phyloP scores from a whole-genome alignment of 495 filamentous ascomycete species.

The Lichenothelia convexa region DNA sequence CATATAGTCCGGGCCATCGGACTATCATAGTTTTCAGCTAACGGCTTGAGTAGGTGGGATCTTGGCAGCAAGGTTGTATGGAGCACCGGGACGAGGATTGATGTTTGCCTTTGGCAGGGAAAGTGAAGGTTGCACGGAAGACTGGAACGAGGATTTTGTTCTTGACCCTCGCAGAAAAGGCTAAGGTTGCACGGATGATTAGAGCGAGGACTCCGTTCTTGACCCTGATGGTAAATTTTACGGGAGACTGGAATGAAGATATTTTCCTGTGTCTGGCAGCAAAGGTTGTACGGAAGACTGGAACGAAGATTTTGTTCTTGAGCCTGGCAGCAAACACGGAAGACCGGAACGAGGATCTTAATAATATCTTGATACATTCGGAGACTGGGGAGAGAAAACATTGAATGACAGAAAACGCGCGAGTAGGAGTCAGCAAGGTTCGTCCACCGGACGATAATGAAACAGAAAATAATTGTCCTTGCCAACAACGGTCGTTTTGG shows the following conservation, averaged over 20 bases:
- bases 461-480: constrained; percentile 24
- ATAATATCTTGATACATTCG: constrained; percentile 17
- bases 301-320: constrained; percentile 28
- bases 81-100: too few species aligned
- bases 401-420: constrained; percentile 9
- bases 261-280: too few species aligned
- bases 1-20: constrained; percentile 55
- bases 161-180: too few species aligned
- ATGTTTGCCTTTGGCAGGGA: too few species aligned
- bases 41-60: constrained; percentile 82
- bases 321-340: too few species aligned
- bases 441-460: constrained; percentile 21
- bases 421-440: constrained; percentile 22
- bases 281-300: constrained; percentile 41
- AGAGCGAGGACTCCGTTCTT: too few species aligned
- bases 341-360: too few species aligned
- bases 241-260: too few species aligned
- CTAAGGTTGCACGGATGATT: too few species aligned
- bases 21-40: constrained; percentile 36
- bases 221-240: too few species aligned
- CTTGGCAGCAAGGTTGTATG: too few species aligned
- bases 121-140: constrained; percentile 42
- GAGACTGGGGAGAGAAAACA: constrained; percentile 2
- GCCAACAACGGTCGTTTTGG: constrained; percentile 22
- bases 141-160: constrained; percentile 28